phyloP scores from a whole-genome alignment of 495 filamentous ascomycete genomes.

The Penicillium odoratum region DNA sequence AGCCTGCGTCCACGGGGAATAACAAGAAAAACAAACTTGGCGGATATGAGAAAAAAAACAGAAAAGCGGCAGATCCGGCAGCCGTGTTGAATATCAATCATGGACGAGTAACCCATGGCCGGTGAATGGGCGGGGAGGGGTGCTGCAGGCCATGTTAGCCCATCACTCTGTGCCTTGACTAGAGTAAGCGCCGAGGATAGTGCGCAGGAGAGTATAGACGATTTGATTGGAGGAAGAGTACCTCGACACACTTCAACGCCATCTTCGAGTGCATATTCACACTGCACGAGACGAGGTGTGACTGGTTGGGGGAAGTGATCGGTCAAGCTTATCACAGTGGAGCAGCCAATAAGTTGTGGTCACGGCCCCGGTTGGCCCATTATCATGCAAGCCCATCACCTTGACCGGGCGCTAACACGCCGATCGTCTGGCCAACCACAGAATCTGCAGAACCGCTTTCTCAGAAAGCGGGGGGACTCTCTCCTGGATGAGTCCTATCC shows the following conservation, averaged over 20 bases:
- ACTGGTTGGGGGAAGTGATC: slow-evolving; percentile 32
- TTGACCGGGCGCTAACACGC: slow-evolving; percentile 36
- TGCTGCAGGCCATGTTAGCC: slow-evolving; percentile 25
- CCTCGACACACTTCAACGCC: slow-evolving; percentile 7
- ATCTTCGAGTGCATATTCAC: slow-evolving; percentile 21
- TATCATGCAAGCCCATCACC: slow-evolving; percentile 40
- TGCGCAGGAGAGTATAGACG: slow-evolving; percentile 16
- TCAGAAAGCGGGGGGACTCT: background rate
- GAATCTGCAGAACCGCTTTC: slow-evolving; percentile 31
- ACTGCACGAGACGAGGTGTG: slow-evolving; percentile 20
- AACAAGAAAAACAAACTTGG: slow-evolving; percentile 20
- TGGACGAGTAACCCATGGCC: slow-evolving; percentile 11
- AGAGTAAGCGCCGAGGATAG: slow-evolving; percentile 37
- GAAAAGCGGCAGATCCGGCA: slow-evolving; percentile 18
- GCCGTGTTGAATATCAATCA: slow-evolving; percentile 41
- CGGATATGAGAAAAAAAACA: slow-evolving; percentile 17
- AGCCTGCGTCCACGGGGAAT: slow-evolving; percentile 38
- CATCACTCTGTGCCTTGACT: slow-evolving; percentile 24
- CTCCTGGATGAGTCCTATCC: too few relatives aligned
- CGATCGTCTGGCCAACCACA: slow-evolving; percentile 41
- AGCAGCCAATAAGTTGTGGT: slow-evolving; percentile 21
- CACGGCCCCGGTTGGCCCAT: slow-evolving; percentile 15
- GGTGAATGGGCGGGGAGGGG: slow-evolving; percentile 16
- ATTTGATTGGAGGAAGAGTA: slow-evolving; percentile 30
- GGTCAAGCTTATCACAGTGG: slow-evolving; percentile 44